Conservation (phyloP, 208 protist species). For the Porcisia deanei region DNA sequence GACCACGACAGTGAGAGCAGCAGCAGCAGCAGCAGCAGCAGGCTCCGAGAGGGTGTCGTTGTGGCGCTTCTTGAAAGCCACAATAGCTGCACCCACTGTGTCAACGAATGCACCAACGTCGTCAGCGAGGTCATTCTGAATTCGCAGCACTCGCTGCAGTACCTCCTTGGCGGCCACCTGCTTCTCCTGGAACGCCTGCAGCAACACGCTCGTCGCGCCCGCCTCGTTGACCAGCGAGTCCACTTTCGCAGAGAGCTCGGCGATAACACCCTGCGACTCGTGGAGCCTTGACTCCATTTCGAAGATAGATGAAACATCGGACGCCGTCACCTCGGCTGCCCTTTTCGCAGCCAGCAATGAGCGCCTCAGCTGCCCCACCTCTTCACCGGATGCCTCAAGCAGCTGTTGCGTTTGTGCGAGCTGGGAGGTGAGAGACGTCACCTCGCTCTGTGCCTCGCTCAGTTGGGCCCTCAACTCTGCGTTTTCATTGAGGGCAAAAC, state of each 20-base stretch:
- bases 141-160: slow-evolving; percentile 13
- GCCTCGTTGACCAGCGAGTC: slow-evolving; percentile 8
- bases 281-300: slow-evolving; percentile 61
- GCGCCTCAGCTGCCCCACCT: slow-evolving; percentile 36
- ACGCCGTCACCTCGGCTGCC: slow-evolving; percentile 46
- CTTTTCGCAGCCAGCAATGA: slow-evolving; percentile 47
- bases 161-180: slow-evolving; percentile 14
- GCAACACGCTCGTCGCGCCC: slow-evolving; percentile 3
- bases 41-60: too few species aligned
- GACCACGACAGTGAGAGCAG: neutral
- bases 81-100: neutral
- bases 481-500: slow-evolving; percentile 16
- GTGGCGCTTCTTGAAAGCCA: neutral
- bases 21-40: neutral
- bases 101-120: slow-evolving; percentile 8
- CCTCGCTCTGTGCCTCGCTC: slow-evolving; percentile 29
- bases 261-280: slow-evolving; percentile 32
- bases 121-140: slow-evolving; percentile 20
- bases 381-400: slow-evolving; percentile 38
- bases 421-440: slow-evolving; percentile 25
- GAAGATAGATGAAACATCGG: slow-evolving; percentile 48
- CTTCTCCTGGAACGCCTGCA: slow-evolving; percentile 11
- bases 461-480: slow-evolving; percentile 13
- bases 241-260: slow-evolving; percentile 16
- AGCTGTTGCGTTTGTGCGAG: slow-evolving; percentile 17